phyloP scores from a whole-genome alignment of 352 stramenopile genomes.

The Pseudoperonospora humuli region DNA sequence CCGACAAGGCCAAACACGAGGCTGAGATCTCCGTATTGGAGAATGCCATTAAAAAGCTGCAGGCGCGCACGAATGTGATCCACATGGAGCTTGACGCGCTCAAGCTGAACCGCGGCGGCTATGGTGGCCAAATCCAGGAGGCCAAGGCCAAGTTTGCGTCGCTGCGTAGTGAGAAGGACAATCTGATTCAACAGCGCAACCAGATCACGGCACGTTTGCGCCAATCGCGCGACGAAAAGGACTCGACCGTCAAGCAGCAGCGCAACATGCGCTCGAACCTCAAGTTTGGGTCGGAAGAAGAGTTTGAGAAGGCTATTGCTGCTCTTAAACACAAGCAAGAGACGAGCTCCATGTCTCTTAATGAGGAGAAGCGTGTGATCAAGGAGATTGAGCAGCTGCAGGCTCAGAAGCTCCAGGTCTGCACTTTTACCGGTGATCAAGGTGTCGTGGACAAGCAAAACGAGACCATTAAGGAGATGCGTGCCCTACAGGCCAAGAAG shows the following conservation, averaged over 20 bases:
- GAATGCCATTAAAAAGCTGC: constrained; percentile 88
- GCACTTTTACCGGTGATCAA: constrained; percentile 76
- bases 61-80: constrained; percentile 71
- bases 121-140: constrained; percentile 81
- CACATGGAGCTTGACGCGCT: constrained; percentile 72
- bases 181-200: constrained; percentile 81
- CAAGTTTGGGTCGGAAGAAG: constrained; percentile 82
- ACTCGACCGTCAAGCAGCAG: constrained; percentile 64
- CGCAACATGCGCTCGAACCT: constrained; percentile 53
- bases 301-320: constrained; percentile 90
- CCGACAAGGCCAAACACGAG: constrained; percentile 88
- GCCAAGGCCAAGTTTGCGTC: constrained; percentile 81
- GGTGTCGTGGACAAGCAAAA: constrained; percentile 76
- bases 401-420: constrained; percentile 84
- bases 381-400: constrained; percentile 94
- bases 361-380: constrained; percentile 95
- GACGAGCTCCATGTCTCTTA: constrained; percentile 93
- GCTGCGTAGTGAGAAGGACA: constrained; percentile 78
- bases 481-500: constrained; percentile 78
- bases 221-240: constrained; percentile 76
- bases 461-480: constrained; percentile 71
- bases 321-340: constrained; percentile 88
- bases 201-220: constrained; percentile 75
- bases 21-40: constrained; percentile 80
- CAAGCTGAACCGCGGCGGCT: constrained; percentile 74